Base-by-base conservation (phyloP, 371 early-diverging fungal genomes). In the Rhizomucor pusillus region DNA sequence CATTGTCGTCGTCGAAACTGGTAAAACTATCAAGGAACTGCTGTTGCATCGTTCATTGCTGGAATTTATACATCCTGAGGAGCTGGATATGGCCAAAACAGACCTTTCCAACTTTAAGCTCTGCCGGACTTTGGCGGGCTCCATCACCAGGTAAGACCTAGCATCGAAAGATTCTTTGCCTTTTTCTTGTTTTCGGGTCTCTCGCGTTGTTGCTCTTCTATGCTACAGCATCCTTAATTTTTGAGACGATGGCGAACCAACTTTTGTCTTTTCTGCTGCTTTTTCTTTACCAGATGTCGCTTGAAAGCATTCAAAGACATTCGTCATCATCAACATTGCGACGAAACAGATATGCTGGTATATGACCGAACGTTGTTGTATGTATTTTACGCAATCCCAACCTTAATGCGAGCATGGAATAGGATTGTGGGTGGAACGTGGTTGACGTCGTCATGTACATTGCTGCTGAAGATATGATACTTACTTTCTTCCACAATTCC, bases 21-120 rank as follows among this genome's bases (percentile, higher is more conserved):
- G 54, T 16, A 55, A 65, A 19, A 61, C 67, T 16, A 64, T 77
- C 36, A 50, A 67, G 34, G 67, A 73, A 7, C 54, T 68, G 41
- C 49, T 82, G 33, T 49, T 81, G 2, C 62, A 79, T 43, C 57
- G 62, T 24, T 76, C 80, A 11, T 65, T 84, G 50, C 77, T 78
- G 33, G 81, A 82, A 39, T 76, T 80, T 47, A 75, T 84, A 49
- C 85, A 82, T 59, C 82, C 81, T n/a, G 77, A 73, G 37, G 85
- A 84, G 56, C 58, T 67, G 12, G 71, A 66, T 46, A 57, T 75
- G 7, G 85, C 85, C 13, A 66, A 71, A 44, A 57, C 59, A 40
- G 85, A 84, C 49, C 56, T 84, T 25, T 65, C 69, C 16, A 69
- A 65, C 22, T 84, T 80, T 41, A 66, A 80, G 50, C 71, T 73